A percentile compares a stretch with the other conserved stretches of the same genome.
Evolutionary conservation across 306 rosid species (phyloP).

Genomic region (Herpetospermum pedunculosum): DNA sequence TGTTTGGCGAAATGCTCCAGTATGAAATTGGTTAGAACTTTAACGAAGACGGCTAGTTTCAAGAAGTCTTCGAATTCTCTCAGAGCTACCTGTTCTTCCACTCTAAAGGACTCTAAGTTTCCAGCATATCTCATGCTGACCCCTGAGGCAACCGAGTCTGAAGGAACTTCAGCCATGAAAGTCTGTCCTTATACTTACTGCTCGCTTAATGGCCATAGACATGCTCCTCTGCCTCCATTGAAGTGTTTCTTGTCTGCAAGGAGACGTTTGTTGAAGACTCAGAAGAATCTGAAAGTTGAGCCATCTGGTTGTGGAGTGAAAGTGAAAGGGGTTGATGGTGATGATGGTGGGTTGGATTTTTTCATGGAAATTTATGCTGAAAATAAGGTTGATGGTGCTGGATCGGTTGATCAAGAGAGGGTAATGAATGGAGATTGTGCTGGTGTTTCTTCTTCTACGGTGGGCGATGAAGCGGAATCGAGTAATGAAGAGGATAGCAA

Average conservation of each 20-base stretch:
- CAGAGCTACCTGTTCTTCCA: conserved; percentile 79
- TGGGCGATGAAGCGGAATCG: not conserved
- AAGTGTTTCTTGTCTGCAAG: conserved; percentile 68
- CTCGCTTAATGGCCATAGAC: conserved; percentile 75
- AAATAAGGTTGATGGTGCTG: conserved; percentile 11
- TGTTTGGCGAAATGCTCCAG: conserved; percentile 32
- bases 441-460: not conserved
- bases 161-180: conserved; percentile 64
- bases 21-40: conserved; percentile 49
- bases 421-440: not conserved
- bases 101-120: conserved; percentile 64
- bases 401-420: not conserved
- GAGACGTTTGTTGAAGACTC: conserved; percentile 53
- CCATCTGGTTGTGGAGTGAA: conserved; percentile 13
- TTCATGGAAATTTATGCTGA: conserved; percentile 51
- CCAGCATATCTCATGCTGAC: conserved; percentile 53
- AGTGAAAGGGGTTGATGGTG: conserved; percentile 14
- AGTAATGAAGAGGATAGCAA: not conserved
- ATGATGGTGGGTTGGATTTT: conserved; percentile 27
- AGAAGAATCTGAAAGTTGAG: conserved; percentile 35
- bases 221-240: conserved; percentile 50
- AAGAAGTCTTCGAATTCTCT: conserved; percentile 41
- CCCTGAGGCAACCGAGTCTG: conserved; percentile 66
- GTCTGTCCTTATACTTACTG: conserved; percentile 87
- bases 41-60: conserved; percentile 62